Evolutionary conservation across 768 basidiomycete genomes (phyloP).

Genomic region (Amanita inopinata): DNA sequence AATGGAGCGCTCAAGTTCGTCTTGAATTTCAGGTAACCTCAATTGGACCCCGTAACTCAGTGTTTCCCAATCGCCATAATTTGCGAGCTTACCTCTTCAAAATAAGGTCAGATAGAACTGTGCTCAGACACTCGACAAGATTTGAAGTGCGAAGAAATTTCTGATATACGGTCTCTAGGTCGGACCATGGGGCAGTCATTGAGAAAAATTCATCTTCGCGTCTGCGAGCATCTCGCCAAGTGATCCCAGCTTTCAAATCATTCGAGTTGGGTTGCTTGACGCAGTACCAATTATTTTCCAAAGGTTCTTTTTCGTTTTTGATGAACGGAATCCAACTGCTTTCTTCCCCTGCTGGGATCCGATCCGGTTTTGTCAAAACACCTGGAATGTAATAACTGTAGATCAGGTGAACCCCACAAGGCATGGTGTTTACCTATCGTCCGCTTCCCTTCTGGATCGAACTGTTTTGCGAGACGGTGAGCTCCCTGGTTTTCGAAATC

Average conservation of each 20-base stretch:
- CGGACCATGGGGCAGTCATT: slow-evolving; percentile 40
- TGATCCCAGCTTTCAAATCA: slow-evolving; percentile 38
- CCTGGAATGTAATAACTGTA: slow-evolving; percentile 25
- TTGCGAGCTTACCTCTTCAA: slow-evolving; percentile 45
- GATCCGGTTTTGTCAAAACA: slow-evolving; percentile 68
- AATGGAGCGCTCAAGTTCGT: slow-evolving; percentile 43
- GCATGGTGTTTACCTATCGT: slow-evolving; percentile 52
- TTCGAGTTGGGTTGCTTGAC: slow-evolving; percentile 39
- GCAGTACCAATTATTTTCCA: slow-evolving; percentile 42
- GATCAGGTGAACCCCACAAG: neutral
- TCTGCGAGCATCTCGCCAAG: slow-evolving; percentile 52
- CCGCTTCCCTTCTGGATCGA: slow-evolving; percentile 53
- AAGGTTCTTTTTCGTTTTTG: slow-evolving; percentile 33
- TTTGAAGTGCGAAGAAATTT: slow-evolving; percentile 46
- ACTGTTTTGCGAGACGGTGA: slow-evolving; percentile 47
- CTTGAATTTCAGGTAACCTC: slow-evolving; percentile 55
- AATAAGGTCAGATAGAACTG: slow-evolving; percentile 54
- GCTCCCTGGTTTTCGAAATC: slow-evolving; percentile 79
- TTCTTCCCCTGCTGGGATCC: slow-evolving; percentile 42
- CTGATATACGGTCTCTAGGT: slow-evolving; percentile 39
- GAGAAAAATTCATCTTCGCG: slow-evolving; percentile 51
- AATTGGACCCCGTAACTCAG: neutral
- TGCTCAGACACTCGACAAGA: slow-evolving; percentile 48
- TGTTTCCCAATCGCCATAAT: too few relatives aligned
- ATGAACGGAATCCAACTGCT: slow-evolving; percentile 41